Conservation (phyloP, 2,329 filamentous ascomycete genomes). For the Pezicula neosporulosa region DNA sequence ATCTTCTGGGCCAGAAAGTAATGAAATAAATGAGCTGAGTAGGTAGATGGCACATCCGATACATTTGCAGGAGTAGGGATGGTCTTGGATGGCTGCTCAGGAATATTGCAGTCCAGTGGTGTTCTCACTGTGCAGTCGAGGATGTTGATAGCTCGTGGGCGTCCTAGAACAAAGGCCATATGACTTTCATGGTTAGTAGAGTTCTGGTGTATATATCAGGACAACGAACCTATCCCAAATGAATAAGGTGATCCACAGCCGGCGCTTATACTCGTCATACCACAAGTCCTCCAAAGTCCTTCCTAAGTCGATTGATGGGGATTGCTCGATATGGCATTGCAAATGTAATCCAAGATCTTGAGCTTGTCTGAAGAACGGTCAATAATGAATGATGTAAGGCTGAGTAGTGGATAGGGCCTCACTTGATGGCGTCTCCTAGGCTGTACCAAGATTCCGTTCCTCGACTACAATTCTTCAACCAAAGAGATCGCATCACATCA, state of each 20-base stretch:
- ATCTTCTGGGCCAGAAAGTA: neutral
- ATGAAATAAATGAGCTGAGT: neutral
- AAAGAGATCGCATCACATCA: neutral
- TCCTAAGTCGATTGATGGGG: neutral
- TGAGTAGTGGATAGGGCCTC: neutral
- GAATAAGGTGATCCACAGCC: neutral
- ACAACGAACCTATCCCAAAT: neutral
- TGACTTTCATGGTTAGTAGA: neutral
- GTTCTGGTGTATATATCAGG: neutral
- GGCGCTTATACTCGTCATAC: constrained; percentile 1
- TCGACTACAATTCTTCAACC: neutral
- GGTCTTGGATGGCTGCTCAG: neutral
- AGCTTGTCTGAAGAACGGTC: neutral
- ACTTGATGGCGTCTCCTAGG: neutral
- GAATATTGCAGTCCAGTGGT: neutral
- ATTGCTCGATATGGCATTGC: neutral
- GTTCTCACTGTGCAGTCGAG: neutral
- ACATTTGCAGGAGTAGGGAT: neutral
- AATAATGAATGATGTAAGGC: neutral
- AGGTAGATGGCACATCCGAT: neutral
- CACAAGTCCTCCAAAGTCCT: neutral
- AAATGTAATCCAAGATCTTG: neutral
- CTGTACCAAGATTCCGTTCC: neutral
- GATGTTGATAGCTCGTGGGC: neutral
- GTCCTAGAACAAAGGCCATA: neutral